Evolutionary conservation across 768 basidiomycete genomes (phyloP).

Genomic region (Lactifluus echinatus): DNA sequence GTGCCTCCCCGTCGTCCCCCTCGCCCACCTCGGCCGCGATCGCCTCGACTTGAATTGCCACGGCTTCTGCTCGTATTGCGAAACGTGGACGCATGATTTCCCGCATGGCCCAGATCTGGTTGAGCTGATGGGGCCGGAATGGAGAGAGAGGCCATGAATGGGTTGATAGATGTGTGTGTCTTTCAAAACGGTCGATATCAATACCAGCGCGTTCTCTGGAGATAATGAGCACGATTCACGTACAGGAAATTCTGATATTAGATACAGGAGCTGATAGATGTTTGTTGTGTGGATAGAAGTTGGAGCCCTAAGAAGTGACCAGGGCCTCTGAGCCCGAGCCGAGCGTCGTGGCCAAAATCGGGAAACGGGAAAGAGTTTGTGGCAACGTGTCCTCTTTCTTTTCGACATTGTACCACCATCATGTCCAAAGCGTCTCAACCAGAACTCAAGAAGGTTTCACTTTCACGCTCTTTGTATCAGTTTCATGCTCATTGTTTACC

Average conservation of each 20-base stretch:
- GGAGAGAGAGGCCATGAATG: conserved; percentile 38
- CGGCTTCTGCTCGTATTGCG: conserved; percentile 33
- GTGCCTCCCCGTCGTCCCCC: conserved; percentile 26
- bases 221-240: background rate
- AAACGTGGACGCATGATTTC: conserved; percentile 42
- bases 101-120: conserved; percentile 38
- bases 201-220: background rate
- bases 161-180: background rate
- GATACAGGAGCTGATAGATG: background rate
- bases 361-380: background rate
- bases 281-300: conserved; percentile 1
- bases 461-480: conserved; percentile 2
- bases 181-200: background rate
- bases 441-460: conserved; percentile 95
- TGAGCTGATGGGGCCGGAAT: conserved; percentile 25
- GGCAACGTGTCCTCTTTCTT: background rate
- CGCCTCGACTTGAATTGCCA: conserved; percentile 7
- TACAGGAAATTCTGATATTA: background rate
- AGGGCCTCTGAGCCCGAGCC: too few relatives aligned
- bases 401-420: conserved; percentile 8
- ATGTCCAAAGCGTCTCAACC: conserved; percentile 97
- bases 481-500: background rate
- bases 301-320: background rate
- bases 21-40: conserved; percentile 25
- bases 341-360: background rate